Evolutionary conservation across 2,329 filamentous ascomycete genomes (phyloP).

Genomic region (Trichoderma atrobrunneum): DNA sequence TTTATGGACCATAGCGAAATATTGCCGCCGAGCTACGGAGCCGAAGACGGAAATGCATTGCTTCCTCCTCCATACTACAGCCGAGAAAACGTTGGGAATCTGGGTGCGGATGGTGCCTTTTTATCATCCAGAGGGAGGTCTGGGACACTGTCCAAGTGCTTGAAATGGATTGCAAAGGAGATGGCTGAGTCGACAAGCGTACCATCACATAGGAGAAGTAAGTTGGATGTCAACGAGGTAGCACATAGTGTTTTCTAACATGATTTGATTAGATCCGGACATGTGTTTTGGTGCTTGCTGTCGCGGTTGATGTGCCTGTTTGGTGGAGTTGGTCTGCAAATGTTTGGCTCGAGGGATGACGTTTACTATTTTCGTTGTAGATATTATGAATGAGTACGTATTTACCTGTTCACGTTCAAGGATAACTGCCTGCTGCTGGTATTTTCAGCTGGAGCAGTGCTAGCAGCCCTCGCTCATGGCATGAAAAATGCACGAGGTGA

Average conservation of each 20-base stretch:
- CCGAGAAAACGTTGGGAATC: background rate
- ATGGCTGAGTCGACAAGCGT: background rate
- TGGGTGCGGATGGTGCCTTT: background rate
- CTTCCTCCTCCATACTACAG: conserved; percentile 1
- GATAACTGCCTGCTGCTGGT: too few relatives aligned
- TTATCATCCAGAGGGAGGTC: background rate
- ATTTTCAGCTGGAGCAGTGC: background rate
- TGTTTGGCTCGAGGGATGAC: background rate
- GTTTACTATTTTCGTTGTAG: background rate
- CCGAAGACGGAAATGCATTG: background rate
- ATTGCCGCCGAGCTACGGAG: background rate
- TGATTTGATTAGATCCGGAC: background rate
- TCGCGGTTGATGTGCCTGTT: background rate
- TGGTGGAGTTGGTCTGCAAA: background rate
- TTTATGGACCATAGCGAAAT: background rate
- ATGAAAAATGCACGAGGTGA: background rate
- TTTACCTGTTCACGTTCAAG: background rate
- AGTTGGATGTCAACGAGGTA: background rate
- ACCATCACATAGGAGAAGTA: background rate
- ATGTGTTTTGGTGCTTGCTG: conserved; percentile 11
- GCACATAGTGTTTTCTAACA: background rate
- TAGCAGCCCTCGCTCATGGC: background rate
- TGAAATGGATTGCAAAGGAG: conserved; percentile 8
- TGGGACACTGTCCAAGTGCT: background rate
- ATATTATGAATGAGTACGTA: background rate